These are phyloP conservation scores for Syzygium grande DNA, from an alignment of 345 rosid genomes.

Conservation along the genomic window DNA sequence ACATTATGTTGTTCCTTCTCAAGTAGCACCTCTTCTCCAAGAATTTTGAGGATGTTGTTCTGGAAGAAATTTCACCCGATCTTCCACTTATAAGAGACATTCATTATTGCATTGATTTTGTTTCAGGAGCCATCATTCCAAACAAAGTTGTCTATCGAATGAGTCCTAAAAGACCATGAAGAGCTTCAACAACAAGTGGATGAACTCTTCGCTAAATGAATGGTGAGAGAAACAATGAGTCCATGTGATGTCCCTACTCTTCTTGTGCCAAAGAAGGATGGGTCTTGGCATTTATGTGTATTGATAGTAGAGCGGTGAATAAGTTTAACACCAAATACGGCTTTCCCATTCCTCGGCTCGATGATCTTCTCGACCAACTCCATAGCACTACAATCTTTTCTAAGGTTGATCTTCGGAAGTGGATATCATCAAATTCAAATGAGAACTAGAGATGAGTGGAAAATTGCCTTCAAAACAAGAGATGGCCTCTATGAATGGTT, in stretches of 20 bases:
- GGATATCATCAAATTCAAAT: neutral
- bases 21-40: neutral
- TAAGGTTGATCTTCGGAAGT: neutral
- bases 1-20: neutral
- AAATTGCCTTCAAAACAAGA: neutral
- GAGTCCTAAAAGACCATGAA: neutral
- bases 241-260: neutral
- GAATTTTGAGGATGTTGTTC: neutral
- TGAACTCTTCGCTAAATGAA: neutral
- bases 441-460: neutral
- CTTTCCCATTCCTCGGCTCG: neutral
- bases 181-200: neutral
- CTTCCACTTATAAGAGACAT: neutral
- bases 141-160: neutral
- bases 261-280: neutral
- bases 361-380: neutral
- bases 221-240: neutral
- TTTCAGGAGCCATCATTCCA: accelerated
- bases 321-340: neutral
- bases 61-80: neutral
- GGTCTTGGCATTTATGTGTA: neutral
- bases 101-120: neutral
- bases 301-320: neutral
- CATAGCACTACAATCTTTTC: neutral
- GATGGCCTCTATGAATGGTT: neutral